Base-by-base conservation (phyloP, 441 rosid genomes). In the Pelargonium australe region DNA sequence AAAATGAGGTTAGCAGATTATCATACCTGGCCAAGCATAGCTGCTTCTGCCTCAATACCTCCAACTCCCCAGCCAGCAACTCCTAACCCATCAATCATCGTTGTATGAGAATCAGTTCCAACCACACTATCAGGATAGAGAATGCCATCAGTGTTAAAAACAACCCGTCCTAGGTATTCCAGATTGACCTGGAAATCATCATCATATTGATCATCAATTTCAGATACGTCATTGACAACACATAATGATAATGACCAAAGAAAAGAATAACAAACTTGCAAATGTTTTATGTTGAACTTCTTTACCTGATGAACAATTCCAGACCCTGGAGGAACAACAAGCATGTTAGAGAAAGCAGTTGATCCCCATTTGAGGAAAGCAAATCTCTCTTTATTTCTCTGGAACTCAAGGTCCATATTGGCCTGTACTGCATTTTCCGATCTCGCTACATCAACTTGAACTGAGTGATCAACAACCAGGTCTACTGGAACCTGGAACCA, bases 61-160 rank as follows among this genome's bases (percentile, higher is more conserved):
- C 90, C 92, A 75, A 80, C 90, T 73, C 88, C 92, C 92, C 88
- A 85, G 60, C 89, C 88, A 72, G 88, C 85, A 69, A 87, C 88
- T 72, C 89, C 89, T 73, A 85, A 28, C 14, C 88, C 92, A 78
- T 85, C 87, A 69, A 85, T 83, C 92, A 87, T 87, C 4, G 92
- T 85, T 19, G 90, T 85, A 75, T 83, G 92, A 40, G 89, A 85
- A 71, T 84, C 90, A 2, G 90, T 85, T 2, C 87, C 90, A 65
- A 87, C 90, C 72, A 85, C 87, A 3, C 88, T 85, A 76, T 83
- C 88, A 66, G 86, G 92, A 78, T 85, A 87, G 28, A 87, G 86
- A 25, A 81, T 47, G 61, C 86, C 88, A 68, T 76, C 80, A 58
- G 80, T 77, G 76, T 84, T 87, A 71, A 85, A 84, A 66, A 85